Conservation (phyloP, 768 basidiomycete genomes). For the Fibroporia radiculosa region DNA sequence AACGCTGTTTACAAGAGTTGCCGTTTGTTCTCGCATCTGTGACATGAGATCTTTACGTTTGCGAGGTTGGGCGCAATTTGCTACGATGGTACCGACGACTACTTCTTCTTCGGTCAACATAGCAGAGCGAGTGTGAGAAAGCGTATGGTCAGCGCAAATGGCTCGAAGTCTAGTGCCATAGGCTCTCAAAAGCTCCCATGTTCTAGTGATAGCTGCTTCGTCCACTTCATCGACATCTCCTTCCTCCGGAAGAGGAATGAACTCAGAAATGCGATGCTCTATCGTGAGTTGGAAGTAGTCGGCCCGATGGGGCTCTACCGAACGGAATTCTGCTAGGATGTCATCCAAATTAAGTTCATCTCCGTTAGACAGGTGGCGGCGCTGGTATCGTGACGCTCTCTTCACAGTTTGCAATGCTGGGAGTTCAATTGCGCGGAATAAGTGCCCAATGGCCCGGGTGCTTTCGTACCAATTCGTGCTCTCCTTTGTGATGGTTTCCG, state of each 20-base stretch:
- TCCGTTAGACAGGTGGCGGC: constrained; percentile 12
- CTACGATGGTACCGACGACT: constrained; percentile 56
- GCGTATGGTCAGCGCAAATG: constrained; percentile 39
- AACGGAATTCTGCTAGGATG: constrained; percentile 17
- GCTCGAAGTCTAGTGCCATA: constrained; percentile 41
- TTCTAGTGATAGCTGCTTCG: constrained; percentile 3
- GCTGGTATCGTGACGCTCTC: constrained; percentile 14
- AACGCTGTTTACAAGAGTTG: constrained; percentile 41
- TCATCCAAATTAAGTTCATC: constrained; percentile 21
- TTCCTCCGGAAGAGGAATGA: constrained; percentile 10
- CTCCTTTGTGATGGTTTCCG: constrained; percentile 40
- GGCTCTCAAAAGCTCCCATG: constrained; percentile 19
- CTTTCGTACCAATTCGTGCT: constrained; percentile 30
- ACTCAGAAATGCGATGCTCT: constrained; percentile 14
- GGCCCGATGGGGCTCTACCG: constrained; percentile 3
- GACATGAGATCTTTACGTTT: constrained; percentile 46
- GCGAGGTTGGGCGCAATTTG: constrained; percentile 52
- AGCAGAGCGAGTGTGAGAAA: constrained; percentile 34
- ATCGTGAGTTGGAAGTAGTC: constrained; percentile 12
- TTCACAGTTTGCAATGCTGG: constrained; percentile 23
- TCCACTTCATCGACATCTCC: constrained; percentile 5
- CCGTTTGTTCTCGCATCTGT: constrained; percentile 47
- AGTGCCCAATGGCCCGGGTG: constrained; percentile 45
- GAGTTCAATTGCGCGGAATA: constrained; percentile 56
- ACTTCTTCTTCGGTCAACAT: constrained; percentile 58